Evolutionary conservation across 1,284 basidiomycete genomes (phyloP).

Genomic region (Sanghuangporus baumii): DNA sequence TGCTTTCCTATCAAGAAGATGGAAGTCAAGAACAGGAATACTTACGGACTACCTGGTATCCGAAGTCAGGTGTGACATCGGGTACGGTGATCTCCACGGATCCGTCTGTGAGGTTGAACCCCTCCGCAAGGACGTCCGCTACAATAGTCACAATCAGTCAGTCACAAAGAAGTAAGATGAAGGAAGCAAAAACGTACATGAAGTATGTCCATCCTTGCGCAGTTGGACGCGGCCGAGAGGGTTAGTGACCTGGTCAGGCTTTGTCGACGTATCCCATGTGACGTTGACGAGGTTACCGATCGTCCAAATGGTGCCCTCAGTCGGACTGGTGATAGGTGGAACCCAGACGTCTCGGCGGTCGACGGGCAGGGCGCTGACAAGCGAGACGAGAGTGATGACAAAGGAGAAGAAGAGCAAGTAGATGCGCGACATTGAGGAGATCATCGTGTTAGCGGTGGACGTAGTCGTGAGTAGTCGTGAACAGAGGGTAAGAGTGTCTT

Average conservation of each 20-base stretch:
- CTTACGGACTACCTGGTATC: conserved; percentile 26
- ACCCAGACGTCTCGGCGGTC: conserved; percentile 25
- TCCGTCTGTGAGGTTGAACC: conserved; percentile 24
- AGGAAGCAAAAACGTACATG: neutral
- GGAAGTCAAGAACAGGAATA: neutral
- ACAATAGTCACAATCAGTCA: neutral
- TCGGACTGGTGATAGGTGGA: conserved; percentile 24
- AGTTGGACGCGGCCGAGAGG: conserved; percentile 20
- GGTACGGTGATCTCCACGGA: conserved; percentile 25
- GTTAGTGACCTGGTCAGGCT: conserved; percentile 26
- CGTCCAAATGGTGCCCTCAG: conserved; percentile 24
- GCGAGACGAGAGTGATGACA: conserved; percentile 15
- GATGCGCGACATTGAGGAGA: conserved; percentile 15
- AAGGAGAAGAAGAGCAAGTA: conserved; percentile 18
- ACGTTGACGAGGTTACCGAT: conserved; percentile 25
- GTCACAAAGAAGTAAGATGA: neutral
- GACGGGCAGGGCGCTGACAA: conserved; percentile 13
- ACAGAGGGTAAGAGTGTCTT: neutral
- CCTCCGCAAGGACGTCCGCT: conserved; percentile 20
- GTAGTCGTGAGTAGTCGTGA: conserved; percentile 2
- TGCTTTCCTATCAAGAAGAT: neutral
- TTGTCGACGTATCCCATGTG: conserved; percentile 25
- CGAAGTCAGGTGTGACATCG: conserved; percentile 20
- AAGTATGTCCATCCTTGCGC: conserved; percentile 18
- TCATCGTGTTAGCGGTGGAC: neutral